Percentiles rank a stretch among this genome's conserved stretches.
Conservation (phyloP, 192 early-diverging fungal genomes). For the Backusella mclennaniae region DNA sequence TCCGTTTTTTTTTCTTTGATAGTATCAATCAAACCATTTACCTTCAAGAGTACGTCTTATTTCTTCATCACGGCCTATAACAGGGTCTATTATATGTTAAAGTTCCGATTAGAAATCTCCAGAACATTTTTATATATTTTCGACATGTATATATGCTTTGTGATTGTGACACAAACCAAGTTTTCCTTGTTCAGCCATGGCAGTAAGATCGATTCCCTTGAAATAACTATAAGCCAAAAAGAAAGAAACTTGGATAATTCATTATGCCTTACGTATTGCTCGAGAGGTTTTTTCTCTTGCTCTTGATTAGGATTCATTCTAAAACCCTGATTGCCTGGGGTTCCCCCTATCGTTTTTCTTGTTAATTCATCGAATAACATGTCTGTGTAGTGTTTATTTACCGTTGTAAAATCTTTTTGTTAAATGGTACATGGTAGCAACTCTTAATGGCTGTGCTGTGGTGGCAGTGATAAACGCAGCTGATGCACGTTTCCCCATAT, state of each 20-base stretch:
- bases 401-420: conserved; percentile 3
- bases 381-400: not conserved
- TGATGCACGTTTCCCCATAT: not conserved
- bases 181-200: conserved; percentile 71
- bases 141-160: not conserved
- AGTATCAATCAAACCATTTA: conserved; percentile 21
- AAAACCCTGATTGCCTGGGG: conserved; percentile 17
- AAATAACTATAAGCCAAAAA: not conserved
- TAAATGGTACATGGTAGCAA: not conserved
- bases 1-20: not conserved
- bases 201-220: conserved; percentile 71
- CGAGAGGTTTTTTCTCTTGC: conserved; percentile 35
- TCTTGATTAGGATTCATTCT: conserved; percentile 20
- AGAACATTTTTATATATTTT: not conserved
- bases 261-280: conserved; percentile 32
- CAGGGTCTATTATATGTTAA: conserved; percentile 54
- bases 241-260: not conserved
- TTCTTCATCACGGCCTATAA: conserved; percentile 76
- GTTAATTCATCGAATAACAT: not conserved
- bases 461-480: not conserved
- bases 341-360: conserved; percentile 5
- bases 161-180: conserved; percentile 36
- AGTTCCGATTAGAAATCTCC: conserved; percentile 1
- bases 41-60: conserved; percentile 78
- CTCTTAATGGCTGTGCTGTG: not conserved